Evolutionary conservation across 352 stramenopile species (phyloP).

Genomic region (Phytopythium ostracodes): DNA sequence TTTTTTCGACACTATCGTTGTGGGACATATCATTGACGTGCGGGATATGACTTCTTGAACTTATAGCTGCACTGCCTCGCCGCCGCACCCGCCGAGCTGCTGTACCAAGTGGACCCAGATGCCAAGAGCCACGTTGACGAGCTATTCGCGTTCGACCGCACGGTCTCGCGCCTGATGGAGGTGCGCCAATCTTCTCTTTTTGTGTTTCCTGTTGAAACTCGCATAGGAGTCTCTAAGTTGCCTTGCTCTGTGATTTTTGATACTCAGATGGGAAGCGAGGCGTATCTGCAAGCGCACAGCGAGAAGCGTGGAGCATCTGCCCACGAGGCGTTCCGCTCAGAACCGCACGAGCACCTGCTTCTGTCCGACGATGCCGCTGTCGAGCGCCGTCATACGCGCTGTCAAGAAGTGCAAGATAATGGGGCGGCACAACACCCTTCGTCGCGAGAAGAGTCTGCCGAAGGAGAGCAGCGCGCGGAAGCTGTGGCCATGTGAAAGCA

Average conservation of each 20-base stretch:
- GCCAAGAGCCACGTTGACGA: slow-evolving; percentile 74
- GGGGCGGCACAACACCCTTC: not conserved
- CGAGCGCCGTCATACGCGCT: not conserved
- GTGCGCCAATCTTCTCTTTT: slow-evolving; percentile 12
- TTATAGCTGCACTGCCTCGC: slow-evolving; percentile 73
- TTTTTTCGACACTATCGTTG: no score
- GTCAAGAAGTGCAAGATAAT: not conserved
- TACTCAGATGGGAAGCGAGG: slow-evolving; percentile 61
- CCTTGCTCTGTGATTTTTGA: not conserved
- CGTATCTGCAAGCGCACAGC: slow-evolving; percentile 57
- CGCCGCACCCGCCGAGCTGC: slow-evolving; percentile 41
- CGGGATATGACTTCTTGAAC: not conserved
- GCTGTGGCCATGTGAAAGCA: slow-evolving; percentile 4
- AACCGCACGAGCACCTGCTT: slow-evolving; percentile 4
- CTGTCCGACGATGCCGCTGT: not conserved
- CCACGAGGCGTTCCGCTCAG: not conserved
- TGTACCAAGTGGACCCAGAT: slow-evolving; percentile 57
- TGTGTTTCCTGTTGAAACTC: not conserved
- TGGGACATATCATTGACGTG: slow-evolving; percentile 4
- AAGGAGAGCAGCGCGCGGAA: slow-evolving; percentile 2
- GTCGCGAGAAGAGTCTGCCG: not conserved
- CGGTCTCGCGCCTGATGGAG: slow-evolving; percentile 85
- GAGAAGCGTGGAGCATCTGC: slow-evolving; percentile 21
- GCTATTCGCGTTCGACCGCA: slow-evolving; percentile 82
- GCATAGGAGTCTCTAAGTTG: not conserved